phyloP scores from a whole-genome alignment of 1,284 basidiomycete species.

The Puccinia sorghi region DNA sequence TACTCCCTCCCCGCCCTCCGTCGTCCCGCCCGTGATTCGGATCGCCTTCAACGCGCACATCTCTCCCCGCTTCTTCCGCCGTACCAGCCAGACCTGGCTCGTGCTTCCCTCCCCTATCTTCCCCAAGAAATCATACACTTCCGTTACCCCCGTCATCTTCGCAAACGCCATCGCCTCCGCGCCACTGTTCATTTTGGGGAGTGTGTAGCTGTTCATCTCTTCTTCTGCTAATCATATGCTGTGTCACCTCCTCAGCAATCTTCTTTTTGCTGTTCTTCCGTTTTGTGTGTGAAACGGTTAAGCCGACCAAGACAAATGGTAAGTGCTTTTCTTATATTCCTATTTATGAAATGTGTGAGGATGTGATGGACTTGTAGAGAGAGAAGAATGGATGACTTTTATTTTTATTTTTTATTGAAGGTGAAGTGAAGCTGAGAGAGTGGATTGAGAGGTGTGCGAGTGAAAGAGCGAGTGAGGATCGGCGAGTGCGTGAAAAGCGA shows the following conservation, averaged over 20 bases:
- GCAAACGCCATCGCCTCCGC: not conserved
- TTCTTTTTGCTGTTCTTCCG: not conserved
- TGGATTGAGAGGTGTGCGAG: too few relatives aligned
- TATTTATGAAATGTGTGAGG: too few relatives aligned
- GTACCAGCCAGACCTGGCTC: constrained; percentile 2
- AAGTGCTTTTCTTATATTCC: too few relatives aligned
- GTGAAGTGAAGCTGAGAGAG: too few relatives aligned
- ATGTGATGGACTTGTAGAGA: too few relatives aligned
- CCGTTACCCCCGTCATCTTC: not conserved
- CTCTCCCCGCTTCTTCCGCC: not conserved
- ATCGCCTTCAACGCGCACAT: constrained; percentile 2
- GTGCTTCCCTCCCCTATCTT: not conserved
- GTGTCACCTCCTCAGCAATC: not conserved
- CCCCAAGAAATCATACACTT: not conserved
- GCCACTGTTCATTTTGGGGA: not conserved
- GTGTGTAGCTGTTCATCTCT: not conserved
- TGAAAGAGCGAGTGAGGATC: too few relatives aligned
- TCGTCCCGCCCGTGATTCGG: not conserved
- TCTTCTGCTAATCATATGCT: not conserved
- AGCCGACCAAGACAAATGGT: too few relatives aligned
- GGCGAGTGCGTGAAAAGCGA: too few relatives aligned
- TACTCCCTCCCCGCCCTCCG: not conserved
- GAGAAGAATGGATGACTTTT: too few relatives aligned
- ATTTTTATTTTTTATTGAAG: too few relatives aligned
- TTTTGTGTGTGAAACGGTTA: too few relatives aligned